Evolutionary conservation across 1,139 yeast genomes (phyloP).

Genomic region (Pichia terricola): DNA sequence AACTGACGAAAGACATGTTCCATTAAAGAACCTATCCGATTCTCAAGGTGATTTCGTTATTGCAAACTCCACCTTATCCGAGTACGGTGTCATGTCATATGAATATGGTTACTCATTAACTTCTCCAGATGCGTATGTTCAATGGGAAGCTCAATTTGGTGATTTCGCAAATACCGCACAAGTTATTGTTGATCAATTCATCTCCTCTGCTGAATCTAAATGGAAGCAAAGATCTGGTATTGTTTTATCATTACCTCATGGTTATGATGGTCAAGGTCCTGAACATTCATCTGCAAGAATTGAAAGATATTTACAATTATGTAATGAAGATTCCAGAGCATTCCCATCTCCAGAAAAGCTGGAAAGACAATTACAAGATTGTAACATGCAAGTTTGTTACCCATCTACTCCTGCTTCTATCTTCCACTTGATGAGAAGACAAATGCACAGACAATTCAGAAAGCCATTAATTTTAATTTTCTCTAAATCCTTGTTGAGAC

Average conservation of each 20-base stretch:
- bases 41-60: constrained; percentile 83
- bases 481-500: constrained; percentile 92
- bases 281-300: constrained; percentile 98
- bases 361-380: constrained; percentile 96
- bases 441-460: constrained; percentile 98
- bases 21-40: constrained; percentile 69
- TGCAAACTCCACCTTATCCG: constrained; percentile 94
- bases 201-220: constrained; percentile 94
- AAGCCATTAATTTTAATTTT: constrained; percentile 86
- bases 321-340: constrained; percentile 90
- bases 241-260: constrained; percentile 93
- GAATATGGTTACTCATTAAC: constrained; percentile 98
- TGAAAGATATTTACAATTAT: constrained; percentile 91
- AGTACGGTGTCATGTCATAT: constrained; percentile 98
- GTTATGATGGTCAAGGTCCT: constrained; percentile 99
- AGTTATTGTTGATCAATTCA: constrained; percentile 92
- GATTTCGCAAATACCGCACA: constrained; percentile 99
- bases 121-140: constrained; percentile 91
- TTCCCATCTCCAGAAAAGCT: constrained; percentile 88
- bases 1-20: constrained; percentile 73
- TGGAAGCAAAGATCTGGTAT: constrained; percentile 99
- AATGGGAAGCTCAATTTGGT: constrained; percentile 99
- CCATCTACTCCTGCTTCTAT: constrained; percentile 97
- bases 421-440: constrained; percentile 97
- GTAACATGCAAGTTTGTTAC: constrained; percentile 95